phyloP scores from a whole-genome alignment of 805 yeast species.

The Vanderwaltozyma tropicalis region DNA sequence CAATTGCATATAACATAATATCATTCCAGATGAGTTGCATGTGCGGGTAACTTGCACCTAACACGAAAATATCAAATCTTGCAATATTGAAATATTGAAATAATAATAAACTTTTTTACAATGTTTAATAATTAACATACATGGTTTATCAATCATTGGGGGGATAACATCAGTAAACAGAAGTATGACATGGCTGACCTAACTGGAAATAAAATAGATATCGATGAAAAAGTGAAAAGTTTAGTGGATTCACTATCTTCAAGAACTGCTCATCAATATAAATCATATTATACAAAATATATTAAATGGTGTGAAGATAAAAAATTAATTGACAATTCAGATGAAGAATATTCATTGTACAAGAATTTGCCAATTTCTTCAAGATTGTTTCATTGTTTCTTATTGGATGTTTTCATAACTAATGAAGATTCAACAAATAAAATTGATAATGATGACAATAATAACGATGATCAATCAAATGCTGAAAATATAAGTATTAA shows the following conservation, averaged over 20 bases:
- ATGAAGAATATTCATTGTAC: slow-evolving; percentile 7
- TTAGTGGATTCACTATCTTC: slow-evolving; percentile 20
- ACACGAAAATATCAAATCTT: too few species aligned
- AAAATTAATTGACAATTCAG: slow-evolving; percentile 1
- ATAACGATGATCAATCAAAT: neutral
- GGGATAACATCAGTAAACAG: too few species aligned
- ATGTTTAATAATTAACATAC: too few species aligned
- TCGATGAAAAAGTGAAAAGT: slow-evolving; percentile 5
- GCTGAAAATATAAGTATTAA: slow-evolving; percentile 7
- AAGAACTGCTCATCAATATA: slow-evolving; percentile 22
- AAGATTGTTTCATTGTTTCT: slow-evolving; percentile 19
- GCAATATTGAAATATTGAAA: too few species aligned
- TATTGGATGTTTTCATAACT: slow-evolving; percentile 13
- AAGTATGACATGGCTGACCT: neutral
- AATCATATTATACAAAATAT: slow-evolving; percentile 20
- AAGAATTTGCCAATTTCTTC: slow-evolving; percentile 17
- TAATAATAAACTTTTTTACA: too few species aligned
- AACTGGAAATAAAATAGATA: neutral
- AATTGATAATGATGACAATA: neutral
- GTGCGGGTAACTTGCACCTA: too few species aligned
- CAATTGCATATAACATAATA: too few species aligned
- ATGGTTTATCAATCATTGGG: too few species aligned
- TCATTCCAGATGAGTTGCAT: too few species aligned
- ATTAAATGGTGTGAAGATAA: slow-evolving; percentile 19
- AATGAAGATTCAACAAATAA: neutral